Conservation (phyloP, 345 rosid genomes). For the Moricandia arvensis region DNA sequence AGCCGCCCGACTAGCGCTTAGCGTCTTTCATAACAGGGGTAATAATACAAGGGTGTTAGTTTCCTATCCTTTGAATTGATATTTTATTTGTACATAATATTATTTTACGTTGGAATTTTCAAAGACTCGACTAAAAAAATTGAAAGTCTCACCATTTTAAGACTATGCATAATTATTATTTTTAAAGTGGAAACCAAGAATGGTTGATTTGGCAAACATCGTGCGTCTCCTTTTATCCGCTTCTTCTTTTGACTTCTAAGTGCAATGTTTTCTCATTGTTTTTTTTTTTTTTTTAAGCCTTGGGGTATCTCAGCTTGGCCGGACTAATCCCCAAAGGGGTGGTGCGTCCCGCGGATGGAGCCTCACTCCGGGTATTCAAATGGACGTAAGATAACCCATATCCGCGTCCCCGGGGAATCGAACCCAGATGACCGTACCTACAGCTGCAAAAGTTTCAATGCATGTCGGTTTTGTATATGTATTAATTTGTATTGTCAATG, state of each 20-base stretch:
- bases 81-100: not conserved
- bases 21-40: too few relatives aligned
- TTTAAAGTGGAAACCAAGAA: conserved; percentile 3
- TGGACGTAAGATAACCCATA: too few relatives aligned
- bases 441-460: conserved; percentile 25
- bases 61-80: not conserved
- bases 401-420: too few relatives aligned
- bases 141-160: not conserved
- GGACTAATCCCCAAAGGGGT: too few relatives aligned
- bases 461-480: not conserved
- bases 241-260: conserved; percentile 22
- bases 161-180: not conserved
- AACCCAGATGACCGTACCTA: too few relatives aligned
- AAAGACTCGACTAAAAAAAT: not conserved
- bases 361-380: too few relatives aligned
- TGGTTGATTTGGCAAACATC: conserved; percentile 20
- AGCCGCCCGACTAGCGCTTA: too few relatives aligned
- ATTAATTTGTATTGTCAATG: not conserved
- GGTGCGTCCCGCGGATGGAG: too few relatives aligned
- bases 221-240: conserved; percentile 20
- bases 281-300: too few relatives aligned
- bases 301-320: too few relatives aligned
- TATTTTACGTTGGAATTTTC: not conserved
- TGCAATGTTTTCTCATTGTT: conserved; percentile 19
- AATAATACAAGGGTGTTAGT: not conserved